These are phyloP conservation scores for Kodamaea arcana DNA, from an alignment of 1,139 yeast species.

Conservation along the genomic window DNA sequence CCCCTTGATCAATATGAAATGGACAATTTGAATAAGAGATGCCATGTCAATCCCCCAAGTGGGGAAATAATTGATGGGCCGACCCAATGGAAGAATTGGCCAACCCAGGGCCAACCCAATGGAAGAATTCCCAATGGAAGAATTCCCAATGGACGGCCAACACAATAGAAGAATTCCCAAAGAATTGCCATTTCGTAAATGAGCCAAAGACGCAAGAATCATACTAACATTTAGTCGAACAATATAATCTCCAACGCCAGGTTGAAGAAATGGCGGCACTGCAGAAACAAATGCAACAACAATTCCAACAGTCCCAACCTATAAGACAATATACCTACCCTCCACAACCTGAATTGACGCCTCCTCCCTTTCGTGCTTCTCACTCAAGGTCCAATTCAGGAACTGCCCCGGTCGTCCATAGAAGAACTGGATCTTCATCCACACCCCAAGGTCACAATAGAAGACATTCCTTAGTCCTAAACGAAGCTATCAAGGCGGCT, in stretches of 20 bases:
- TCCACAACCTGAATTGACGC: slow-evolving; percentile 13
- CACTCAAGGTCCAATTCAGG: slow-evolving; percentile 42
- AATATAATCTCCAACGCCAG: slow-evolving; percentile 87
- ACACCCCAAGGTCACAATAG: slow-evolving; percentile 64
- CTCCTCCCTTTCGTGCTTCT: slow-evolving; percentile 26
- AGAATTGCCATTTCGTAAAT: no score
- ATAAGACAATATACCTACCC: slow-evolving; percentile 12
- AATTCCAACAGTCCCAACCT: slow-evolving; percentile 24
- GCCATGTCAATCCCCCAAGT: no score
- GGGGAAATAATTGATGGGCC: no score
- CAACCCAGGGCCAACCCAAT: no score
- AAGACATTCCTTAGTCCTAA: slow-evolving; percentile 87
- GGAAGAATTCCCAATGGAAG: no score
- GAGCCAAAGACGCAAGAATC: no score
- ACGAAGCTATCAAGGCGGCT: slow-evolving; percentile 97
- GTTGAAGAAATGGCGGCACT: slow-evolving; percentile 88
- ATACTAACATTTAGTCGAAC: slow-evolving; percentile 51
- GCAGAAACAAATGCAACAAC: slow-evolving; percentile 81
- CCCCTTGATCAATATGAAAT: no score
- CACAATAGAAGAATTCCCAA: no score
- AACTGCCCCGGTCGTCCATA: slow-evolving; percentile 19
- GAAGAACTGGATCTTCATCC: slow-evolving; percentile 36
- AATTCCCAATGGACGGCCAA: no score
- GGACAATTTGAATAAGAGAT: no score
- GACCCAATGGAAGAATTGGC: no score